Evolutionary conservation across 768 basidiomycete genomes (phyloP), one percentile per base, ranked within the genome.

Genomic region (Trametes coccinea): DNA sequence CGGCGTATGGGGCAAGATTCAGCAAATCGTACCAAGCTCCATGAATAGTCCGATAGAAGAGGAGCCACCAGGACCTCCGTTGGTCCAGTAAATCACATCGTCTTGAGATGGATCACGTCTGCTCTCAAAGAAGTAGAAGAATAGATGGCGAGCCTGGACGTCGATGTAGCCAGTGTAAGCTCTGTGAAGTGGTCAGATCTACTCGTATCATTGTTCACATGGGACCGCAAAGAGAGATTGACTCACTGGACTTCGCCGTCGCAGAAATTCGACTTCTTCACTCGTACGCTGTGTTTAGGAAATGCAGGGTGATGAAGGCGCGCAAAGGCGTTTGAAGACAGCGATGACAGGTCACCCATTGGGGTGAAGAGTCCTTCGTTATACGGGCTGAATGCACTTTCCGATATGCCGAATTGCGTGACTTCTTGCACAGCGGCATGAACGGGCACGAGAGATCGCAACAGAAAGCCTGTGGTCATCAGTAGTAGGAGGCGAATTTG

Each of bases 161-260:
- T 90, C 88, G 56, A 90, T 86, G 65, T 90, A 90, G 4, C 88
- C 88, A 0, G 88, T 87, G 69, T 87, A 89, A 0, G 81, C 75
- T 13, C 86, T 88, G 41, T 13, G 39, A 11, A 33, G 29, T 5
- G 5, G 2, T 2, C 33, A 34, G 22, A 6, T 6, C 11, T 37
- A 11, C 34, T 37, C 34, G 34, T 37, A 11, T 5, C 16, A 34
- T 44, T 22, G 16, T 17, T 4, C 22, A 39, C 13, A 30, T 11
- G 2, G 13, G 30, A 49, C 10, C 5, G 11, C 8, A 16, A 47
- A 52, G 29, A 39, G 43, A 56, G 27, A 1, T 33, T 0, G 39
- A 56, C 69, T 22, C 29, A 83, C 83, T 77, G 80, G 44, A 84
- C 84, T 10, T 83, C 84, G 9, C 81, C 79, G 66, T 86, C 84